Percentiles rank a stretch among this genome's conserved stretches.
Evolutionary conservation across 495 filamentous ascomycete species (phyloP).

Genomic region (Neurospora cerealis): DNA sequence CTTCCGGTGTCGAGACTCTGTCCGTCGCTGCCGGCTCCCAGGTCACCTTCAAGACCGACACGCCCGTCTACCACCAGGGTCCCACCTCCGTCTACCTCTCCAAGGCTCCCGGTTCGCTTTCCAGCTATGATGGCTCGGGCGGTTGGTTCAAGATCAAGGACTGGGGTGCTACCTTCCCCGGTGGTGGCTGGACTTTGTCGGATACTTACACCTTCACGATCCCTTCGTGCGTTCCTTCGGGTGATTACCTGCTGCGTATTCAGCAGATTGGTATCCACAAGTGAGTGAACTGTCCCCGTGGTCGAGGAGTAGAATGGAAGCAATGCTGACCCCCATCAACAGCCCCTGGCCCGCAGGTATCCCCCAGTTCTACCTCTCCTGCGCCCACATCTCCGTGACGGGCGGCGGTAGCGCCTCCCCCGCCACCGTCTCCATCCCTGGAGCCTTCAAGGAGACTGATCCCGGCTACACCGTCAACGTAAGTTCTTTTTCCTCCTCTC

Average conservation of each 20-base stretch:
- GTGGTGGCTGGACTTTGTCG: conserved; percentile 22
- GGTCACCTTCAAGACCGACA: conserved; percentile 41
- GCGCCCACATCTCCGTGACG: conserved; percentile 49
- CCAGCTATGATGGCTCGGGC: conserved; percentile 40
- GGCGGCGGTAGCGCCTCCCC: conserved; percentile 42
- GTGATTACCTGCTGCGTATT: conserved; percentile 54
- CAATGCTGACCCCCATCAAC: neutral
- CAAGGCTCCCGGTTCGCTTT: conserved; percentile 35
- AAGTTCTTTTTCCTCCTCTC: neutral
- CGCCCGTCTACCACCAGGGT: conserved; percentile 51
- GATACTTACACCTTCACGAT: conserved; percentile 44
- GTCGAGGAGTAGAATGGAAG: neutral
- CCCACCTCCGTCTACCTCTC: conserved; percentile 43
- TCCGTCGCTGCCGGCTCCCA: conserved; percentile 39
- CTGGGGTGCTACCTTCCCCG: conserved; percentile 32
- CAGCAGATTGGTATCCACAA: conserved; percentile 56
- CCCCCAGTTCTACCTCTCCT: conserved; percentile 48
- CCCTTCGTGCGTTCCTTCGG: conserved; percentile 41
- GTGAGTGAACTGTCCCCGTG: neutral
- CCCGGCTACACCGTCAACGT: conserved; percentile 44
- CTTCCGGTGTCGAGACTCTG: conserved; percentile 33
- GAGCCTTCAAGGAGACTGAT: conserved; percentile 44
- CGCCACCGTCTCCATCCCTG: conserved; percentile 43
- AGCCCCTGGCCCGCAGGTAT: conserved; percentile 32
- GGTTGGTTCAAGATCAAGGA: conserved; percentile 48